Evolutionary conservation across 495 filamentous ascomycete species (phyloP).

Genomic region (Evansstolkia leycettana): DNA sequence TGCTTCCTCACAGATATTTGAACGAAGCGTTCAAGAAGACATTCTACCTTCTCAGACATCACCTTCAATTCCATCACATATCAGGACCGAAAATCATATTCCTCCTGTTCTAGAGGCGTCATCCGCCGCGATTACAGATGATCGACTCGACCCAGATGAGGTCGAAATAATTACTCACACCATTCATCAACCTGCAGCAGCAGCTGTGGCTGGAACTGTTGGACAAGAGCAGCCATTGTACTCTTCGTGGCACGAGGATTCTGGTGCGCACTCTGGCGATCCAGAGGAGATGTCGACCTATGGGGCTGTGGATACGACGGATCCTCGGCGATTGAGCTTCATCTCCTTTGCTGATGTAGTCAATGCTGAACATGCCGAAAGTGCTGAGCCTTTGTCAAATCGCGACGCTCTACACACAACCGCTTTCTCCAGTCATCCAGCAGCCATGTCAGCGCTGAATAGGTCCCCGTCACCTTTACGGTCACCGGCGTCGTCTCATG

Average conservation of each 20-base stretch:
- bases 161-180: conserved; percentile 83
- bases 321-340: conserved; percentile 76
- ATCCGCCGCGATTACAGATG: conserved; percentile 76
- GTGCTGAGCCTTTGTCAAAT: conserved; percentile 10
- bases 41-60: conserved; percentile 31
- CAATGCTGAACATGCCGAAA: conserved; percentile 65
- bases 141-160: conserved; percentile 31
- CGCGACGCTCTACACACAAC: conserved; percentile 50
- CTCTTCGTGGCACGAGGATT: conserved; percentile 35
- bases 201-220: conserved; percentile 41
- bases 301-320: conserved; percentile 48
- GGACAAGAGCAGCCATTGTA: conserved; percentile 19
- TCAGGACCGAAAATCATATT: conserved; percentile 85
- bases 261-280: too few species aligned
- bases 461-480: conserved; percentile 63
- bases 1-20: conserved; percentile 71
- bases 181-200: conserved; percentile 61
- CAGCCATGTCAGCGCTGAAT: conserved; percentile 38
- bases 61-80: conserved; percentile 78
- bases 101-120: conserved; percentile 82
- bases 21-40: conserved; percentile 82
- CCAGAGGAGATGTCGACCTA: too few species aligned
- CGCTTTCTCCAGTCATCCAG: conserved; percentile 23
- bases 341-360: conserved; percentile 93
- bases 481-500: conserved; percentile 56